Evolutionary conservation across 129 eudicot species (phyloP).

Genomic region (Escallonia rubra): DNA sequence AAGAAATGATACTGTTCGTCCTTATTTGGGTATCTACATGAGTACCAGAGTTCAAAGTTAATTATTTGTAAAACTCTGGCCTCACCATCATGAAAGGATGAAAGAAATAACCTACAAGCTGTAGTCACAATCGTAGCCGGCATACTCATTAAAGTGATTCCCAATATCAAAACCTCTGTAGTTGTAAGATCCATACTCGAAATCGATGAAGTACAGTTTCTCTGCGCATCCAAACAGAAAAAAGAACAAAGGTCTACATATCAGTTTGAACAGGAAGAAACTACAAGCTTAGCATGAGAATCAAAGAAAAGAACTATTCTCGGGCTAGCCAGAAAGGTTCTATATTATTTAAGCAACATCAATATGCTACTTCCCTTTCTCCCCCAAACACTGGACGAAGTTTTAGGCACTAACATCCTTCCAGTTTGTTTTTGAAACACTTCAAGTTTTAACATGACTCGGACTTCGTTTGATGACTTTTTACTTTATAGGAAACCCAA

Average conservation of each 20-base stretch:
- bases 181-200: constrained; percentile 91
- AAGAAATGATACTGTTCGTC: constrained; percentile 89
- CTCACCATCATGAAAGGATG: background rate
- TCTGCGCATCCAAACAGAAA: constrained; percentile 38
- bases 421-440: too few species aligned
- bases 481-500: too few species aligned
- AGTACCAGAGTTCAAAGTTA: constrained; percentile 4
- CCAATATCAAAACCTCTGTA: constrained; percentile 98
- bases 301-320: background rate
- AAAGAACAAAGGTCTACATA: background rate
- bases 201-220: constrained; percentile 86
- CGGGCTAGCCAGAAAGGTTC: background rate
- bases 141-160: constrained; percentile 97
- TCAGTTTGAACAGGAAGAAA: background rate
- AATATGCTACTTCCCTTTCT: too few species aligned
- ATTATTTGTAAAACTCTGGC: background rate
- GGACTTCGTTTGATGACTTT: too few species aligned
- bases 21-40: constrained; percentile 74
- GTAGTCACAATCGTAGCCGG: constrained; percentile 97
- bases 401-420: too few species aligned
- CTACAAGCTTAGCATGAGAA: background rate
- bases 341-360: background rate
- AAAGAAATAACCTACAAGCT: constrained; percentile 53
- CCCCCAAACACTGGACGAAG: too few species aligned
- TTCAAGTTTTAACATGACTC: too few species aligned